Conservation (phyloP, 2,329 filamentous ascomycete genomes). For the Colletotrichum graminicola region DNA sequence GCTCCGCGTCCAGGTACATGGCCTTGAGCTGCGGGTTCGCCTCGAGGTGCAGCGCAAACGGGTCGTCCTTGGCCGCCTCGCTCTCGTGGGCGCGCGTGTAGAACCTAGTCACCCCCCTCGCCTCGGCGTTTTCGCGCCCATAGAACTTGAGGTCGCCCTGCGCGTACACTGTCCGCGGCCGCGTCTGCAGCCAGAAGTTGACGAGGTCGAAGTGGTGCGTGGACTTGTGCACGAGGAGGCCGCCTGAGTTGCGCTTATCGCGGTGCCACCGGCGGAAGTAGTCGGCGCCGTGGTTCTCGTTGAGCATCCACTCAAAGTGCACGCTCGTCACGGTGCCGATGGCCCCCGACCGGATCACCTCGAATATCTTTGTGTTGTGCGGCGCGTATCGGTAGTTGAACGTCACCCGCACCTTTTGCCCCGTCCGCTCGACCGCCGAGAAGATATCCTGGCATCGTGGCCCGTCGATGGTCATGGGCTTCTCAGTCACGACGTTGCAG, state of each 20-base stretch:
- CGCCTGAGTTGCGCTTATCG: constrained; percentile 61
- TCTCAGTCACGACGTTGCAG: constrained; percentile 63
- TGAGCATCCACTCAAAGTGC: constrained; percentile 65
- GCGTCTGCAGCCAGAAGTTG: constrained; percentile 62
- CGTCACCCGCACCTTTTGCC: constrained; percentile 57
- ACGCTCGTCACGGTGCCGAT: constrained; percentile 60
- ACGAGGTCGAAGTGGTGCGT: constrained; percentile 65
- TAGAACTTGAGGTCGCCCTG: constrained; percentile 63
- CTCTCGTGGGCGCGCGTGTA: constrained; percentile 65
- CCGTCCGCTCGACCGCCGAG: constrained; percentile 62
- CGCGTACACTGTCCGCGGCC: constrained; percentile 58
- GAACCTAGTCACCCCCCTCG: constrained; percentile 60
- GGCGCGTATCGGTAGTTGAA: constrained; percentile 67
- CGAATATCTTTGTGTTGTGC: constrained; percentile 63
- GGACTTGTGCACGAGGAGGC: constrained; percentile 62
- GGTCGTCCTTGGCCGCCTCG: constrained; percentile 63
- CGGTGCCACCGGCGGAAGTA: constrained; percentile 65
- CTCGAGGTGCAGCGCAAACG: constrained; percentile 69
- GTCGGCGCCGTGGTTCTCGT: constrained; percentile 62
- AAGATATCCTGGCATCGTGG: constrained; percentile 67
- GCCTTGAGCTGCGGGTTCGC: constrained; percentile 65
- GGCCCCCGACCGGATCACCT: constrained; percentile 57
- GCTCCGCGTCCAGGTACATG: constrained; percentile 72
- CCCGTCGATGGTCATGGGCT: constrained; percentile 65
- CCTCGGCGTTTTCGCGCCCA: constrained; percentile 63